Evolutionary conservation across 2,329 filamentous ascomycete species (phyloP), one percentile per base, ranked within the genome.

Genomic region (Pseudomassariella vexata): DNA sequence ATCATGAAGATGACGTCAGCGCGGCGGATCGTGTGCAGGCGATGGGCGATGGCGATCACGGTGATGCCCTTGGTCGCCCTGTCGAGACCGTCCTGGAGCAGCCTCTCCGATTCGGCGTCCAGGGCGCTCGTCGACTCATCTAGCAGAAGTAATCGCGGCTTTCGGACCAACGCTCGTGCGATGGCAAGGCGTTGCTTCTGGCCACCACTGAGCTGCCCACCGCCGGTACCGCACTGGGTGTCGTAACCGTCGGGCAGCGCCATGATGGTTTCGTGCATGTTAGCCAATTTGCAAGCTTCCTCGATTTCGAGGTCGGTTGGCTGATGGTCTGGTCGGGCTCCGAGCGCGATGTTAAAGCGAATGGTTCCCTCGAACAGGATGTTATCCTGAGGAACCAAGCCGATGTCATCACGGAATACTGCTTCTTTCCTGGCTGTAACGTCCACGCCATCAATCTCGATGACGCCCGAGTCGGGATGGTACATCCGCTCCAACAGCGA

Each of bases 41-140:
- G 57, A 47, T 78, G 74, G 3, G 73, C 73, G 36, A 78, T 74
- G 15, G 71, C 71, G 41, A 78, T 62, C 11, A 76, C 70, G 0
- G 73, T 78, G 27, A 73, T 71, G 34, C 55, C 69, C 28, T 61
- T 62, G 3, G 66, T 65, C 0, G 66, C 73, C 37, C 59, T 65
- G 55, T 84, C 76, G 25, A 87, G 60, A 0, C 77, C 80, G 17
- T 81, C 68, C 34, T 85, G 73, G 16, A 94, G 69, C 8, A 79
- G 57, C 5, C 66, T 63, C 30, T 85, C 82, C 30, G 74, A 82
- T 47, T 80, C 79, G 0, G 76, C 73, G 47, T 94, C 86, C 3
- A 94, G 66, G 4, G 82, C 82, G 24, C 78, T 84, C 0, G 86
- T 94, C 19, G 83, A 83, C 63, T 94, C 86, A 47, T 94, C 87